Evolutionary conservation across 192 early-diverging fungal species (phyloP).

Genomic region (Rhizoclosmatium sp.): DNA sequence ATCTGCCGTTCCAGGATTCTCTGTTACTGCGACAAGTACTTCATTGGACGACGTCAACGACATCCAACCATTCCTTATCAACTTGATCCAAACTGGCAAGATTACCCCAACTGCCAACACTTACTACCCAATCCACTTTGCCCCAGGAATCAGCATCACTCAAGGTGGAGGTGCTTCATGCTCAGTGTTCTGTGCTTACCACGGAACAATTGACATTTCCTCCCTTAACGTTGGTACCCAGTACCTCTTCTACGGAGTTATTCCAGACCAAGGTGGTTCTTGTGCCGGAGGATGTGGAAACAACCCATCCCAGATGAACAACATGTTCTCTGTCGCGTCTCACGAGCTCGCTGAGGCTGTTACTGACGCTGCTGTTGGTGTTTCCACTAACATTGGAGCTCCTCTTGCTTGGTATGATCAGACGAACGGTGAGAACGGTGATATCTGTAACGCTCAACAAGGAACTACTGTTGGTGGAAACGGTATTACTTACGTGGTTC

Average conservation of each 20-base stretch:
- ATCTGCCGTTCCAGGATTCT: neutral
- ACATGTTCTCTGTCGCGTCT: conserved; percentile 36
- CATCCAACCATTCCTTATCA: neutral
- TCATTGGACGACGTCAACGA: too few species aligned
- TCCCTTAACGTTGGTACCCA: neutral
- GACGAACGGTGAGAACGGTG: conserved; percentile 42
- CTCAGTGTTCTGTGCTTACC: conserved; percentile 43
- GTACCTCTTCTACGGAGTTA: conserved; percentile 33
- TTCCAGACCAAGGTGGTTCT: conserved; percentile 39
- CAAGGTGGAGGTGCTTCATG: too few species aligned
- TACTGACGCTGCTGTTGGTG: conserved; percentile 7
- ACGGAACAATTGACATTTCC: conserved; percentile 34
- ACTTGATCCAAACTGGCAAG: neutral
- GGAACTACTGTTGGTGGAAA: too few species aligned
- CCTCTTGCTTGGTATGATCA: conserved; percentile 25
- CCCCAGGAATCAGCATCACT: too few species aligned
- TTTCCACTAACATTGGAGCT: conserved; percentile 1
- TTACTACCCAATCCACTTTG: too few species aligned
- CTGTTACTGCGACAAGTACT: neutral
- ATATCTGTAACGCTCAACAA: conserved; percentile 35
- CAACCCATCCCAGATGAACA: conserved; percentile 29
- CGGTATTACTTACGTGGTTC: too few species aligned
- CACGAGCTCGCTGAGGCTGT: conserved; percentile 46
- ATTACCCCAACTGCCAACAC: conserved; percentile 11
- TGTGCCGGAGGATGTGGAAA: conserved; percentile 35